Evolutionary conservation across 2,329 filamentous ascomycete species (phyloP).

Genomic region (Talaromyces piceae): DNA sequence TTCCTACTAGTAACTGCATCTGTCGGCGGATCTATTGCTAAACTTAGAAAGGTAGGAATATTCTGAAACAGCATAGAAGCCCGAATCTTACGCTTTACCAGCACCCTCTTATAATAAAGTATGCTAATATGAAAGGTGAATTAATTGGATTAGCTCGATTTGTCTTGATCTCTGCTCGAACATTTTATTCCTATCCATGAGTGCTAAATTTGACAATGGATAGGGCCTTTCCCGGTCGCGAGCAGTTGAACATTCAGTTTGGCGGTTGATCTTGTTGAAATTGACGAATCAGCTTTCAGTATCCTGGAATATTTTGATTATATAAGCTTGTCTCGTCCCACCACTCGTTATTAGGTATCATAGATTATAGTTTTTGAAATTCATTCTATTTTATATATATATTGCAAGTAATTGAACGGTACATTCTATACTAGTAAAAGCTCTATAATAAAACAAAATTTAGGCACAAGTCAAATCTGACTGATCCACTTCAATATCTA

Average conservation of each 20-base stretch:
- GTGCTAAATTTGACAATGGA: background rate
- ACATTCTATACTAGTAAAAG: no score
- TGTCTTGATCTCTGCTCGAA: slow-evolving; percentile 5
- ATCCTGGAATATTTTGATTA: background rate
- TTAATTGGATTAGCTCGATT: slow-evolving; percentile 10
- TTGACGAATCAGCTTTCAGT: no score
- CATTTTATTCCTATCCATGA: slow-evolving; percentile 7
- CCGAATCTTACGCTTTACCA: slow-evolving; percentile 5
- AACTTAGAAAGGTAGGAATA: slow-evolving; percentile 14
- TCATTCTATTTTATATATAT: no score
- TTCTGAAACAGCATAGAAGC: background rate
- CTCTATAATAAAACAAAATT: no score
- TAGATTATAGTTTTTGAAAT: no score
- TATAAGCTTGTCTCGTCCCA: no score
- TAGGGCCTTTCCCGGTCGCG: background rate
- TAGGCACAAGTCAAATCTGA: background rate
- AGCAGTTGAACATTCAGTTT: background rate
- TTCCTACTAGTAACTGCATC: slow-evolving; percentile 7
- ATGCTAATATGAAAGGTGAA: slow-evolving; percentile 1
- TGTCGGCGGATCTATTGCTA: background rate
- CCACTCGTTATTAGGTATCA: no score
- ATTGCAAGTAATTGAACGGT: no score
- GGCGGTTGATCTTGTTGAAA: background rate
- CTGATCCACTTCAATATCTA: background rate
- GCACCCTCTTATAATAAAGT: slow-evolving; percentile 7